Conservation (phyloP, 1,284 basidiomycete genomes). For the Stereum hirsutum region DNA sequence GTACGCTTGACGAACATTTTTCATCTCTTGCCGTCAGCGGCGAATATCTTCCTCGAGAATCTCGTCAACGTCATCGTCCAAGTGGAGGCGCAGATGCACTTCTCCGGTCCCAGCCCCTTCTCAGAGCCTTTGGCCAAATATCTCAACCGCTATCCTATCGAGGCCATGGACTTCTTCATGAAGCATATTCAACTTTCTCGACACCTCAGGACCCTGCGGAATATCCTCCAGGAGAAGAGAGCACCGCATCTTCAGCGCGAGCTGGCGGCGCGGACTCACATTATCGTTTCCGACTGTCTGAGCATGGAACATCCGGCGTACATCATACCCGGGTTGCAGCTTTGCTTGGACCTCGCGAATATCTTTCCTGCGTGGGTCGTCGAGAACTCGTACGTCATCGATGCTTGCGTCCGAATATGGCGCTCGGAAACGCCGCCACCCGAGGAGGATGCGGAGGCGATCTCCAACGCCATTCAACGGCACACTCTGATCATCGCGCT, state of each 20-base stretch:
- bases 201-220: conserved; percentile 74
- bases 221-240: conserved; percentile 69
- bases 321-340: conserved; percentile 60
- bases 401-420: conserved; percentile 71
- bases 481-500: conserved; percentile 68
- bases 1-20: conserved; percentile 95
- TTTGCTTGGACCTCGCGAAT: conserved; percentile 72
- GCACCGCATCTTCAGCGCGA: conserved; percentile 75
- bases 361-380: conserved; percentile 68
- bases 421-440: conserved; percentile 40
- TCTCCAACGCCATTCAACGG: conserved; percentile 50
- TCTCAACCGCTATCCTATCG: conserved; percentile 83
- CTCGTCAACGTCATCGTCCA: conserved; percentile 88
- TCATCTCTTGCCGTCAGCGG: conserved; percentile 88
- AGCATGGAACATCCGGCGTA: conserved; percentile 43
- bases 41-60: conserved; percentile 86
- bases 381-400: conserved; percentile 55
- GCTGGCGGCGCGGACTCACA: conserved; percentile 54
- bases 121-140: conserved; percentile 91
- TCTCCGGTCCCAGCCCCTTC: conserved; percentile 87
- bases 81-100: conserved; percentile 87
- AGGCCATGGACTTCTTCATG: conserved; percentile 83
- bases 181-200: conserved; percentile 67
- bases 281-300: conserved; percentile 55
- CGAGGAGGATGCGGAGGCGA: conserved; percentile 35